These are phyloP conservation scores for Rostrohypoxylon terebratum DNA, from an alignment of 495 filamentous ascomycete species.

Conservation along the genomic window DNA sequence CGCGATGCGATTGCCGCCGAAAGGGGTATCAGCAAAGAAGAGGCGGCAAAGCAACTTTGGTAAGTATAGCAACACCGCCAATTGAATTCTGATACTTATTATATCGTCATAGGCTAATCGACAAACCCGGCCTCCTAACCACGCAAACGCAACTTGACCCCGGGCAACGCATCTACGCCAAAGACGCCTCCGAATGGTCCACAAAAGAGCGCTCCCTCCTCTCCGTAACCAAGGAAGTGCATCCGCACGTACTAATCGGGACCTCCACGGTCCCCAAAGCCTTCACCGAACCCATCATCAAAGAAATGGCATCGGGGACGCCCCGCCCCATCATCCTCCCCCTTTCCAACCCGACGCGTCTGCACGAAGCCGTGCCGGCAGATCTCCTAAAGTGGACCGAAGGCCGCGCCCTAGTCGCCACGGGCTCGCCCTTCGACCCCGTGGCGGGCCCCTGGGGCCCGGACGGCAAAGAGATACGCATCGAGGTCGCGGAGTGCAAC, in stretches of 20 bases:
- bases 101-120: constrained; percentile 72
- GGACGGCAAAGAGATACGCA: constrained; percentile 66
- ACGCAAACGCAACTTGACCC: constrained; percentile 67
- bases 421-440: constrained; percentile 84
- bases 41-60: constrained; percentile 87
- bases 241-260: constrained; percentile 85
- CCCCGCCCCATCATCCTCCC: constrained; percentile 85
- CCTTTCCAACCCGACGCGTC: constrained; percentile 84
- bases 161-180: constrained; percentile 75
- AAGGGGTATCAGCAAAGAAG: constrained; percentile 72
- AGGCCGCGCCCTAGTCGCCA: constrained; percentile 83
- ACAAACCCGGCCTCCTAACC: constrained; percentile 83
- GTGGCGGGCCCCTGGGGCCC: constrained; percentile 69
- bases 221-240: constrained; percentile 74
- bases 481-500: constrained; percentile 87
- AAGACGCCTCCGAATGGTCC: constrained; percentile 73
- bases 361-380: constrained; percentile 85
- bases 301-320: constrained; percentile 83
- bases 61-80: constrained; percentile 49
- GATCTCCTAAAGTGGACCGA: constrained; percentile 84
- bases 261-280: constrained; percentile 84
- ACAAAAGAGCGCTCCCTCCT: constrained; percentile 68
- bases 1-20: constrained; percentile 80
- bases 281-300: constrained; percentile 79
- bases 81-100: not conserved